Conservation (phyloP, 2,329 filamentous ascomycete species). For the Fusarium chlamydosporum region DNA sequence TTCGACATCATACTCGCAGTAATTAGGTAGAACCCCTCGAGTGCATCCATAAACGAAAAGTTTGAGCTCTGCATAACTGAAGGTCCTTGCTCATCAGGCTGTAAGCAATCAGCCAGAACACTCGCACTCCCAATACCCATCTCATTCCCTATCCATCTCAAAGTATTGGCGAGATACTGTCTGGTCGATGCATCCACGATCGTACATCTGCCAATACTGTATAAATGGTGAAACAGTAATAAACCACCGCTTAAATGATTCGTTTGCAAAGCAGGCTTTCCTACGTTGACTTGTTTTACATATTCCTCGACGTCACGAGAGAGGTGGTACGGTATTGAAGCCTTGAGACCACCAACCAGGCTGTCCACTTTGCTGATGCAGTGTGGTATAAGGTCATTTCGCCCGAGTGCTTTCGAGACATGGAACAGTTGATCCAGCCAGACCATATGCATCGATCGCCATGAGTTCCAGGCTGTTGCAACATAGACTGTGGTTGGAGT, state of each 20-base stretch:
- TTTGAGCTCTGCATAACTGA: conserved; percentile 13
- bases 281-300: neutral
- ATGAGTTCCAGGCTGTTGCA: conserved; percentile 23
- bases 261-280: neutral
- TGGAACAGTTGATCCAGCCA: conserved; percentile 23
- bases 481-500: conserved; percentile 1
- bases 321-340: conserved; percentile 21
- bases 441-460: conserved; percentile 17
- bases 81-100: conserved; percentile 3
- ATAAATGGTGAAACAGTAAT: conserved; percentile 11
- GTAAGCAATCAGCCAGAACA: conserved; percentile 3
- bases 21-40: conserved; percentile 26
- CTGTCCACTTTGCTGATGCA: neutral
- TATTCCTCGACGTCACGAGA: neutral
- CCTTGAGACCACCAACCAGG: neutral
- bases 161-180: neutral
- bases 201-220: conserved; percentile 16
- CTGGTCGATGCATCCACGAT: neutral
- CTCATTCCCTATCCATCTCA: conserved; percentile 11
- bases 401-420: conserved; percentile 5
- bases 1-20: conserved; percentile 26
- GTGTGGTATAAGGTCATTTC: neutral
- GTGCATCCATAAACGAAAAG: conserved; percentile 15
- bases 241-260: neutral
- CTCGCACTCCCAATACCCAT: conserved; percentile 21